Evolutionary conservation across 306 rosid genomes (phyloP).

Genomic region (Luffa aegyptiaca): DNA sequence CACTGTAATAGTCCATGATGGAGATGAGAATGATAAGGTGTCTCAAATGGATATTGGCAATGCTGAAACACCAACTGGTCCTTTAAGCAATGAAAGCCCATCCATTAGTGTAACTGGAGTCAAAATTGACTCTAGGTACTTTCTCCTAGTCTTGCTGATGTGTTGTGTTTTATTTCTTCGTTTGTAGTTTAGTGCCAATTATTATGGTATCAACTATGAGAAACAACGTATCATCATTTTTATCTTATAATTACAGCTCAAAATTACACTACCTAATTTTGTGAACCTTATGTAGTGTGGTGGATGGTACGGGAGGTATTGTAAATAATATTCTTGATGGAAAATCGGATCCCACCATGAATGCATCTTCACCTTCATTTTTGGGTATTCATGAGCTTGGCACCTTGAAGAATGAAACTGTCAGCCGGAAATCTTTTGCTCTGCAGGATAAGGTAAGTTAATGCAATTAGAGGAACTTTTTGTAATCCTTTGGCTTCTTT

Average conservation of each 20-base stretch:
- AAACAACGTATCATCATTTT: background rate
- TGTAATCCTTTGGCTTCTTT: background rate
- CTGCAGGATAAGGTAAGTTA: slow-evolving; percentile 82
- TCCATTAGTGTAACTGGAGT: slow-evolving; percentile 23
- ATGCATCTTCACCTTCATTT: slow-evolving; percentile 28
- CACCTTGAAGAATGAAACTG: slow-evolving; percentile 51
- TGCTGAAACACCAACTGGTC: slow-evolving; percentile 31
- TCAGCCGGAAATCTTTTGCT: slow-evolving; percentile 67
- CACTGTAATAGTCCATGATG: slow-evolving; percentile 61
- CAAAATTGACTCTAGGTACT: slow-evolving; percentile 40
- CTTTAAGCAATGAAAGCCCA: slow-evolving; percentile 14
- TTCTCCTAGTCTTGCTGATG: slow-evolving; percentile 5
- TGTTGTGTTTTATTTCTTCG: slow-evolving; percentile 1
- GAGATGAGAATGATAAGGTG: slow-evolving; percentile 36
- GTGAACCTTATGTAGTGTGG: slow-evolving; percentile 26
- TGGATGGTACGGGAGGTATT: slow-evolving; percentile 26
- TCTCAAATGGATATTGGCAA: slow-evolving; percentile 17
- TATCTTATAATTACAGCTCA: background rate
- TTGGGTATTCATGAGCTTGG: slow-evolving; percentile 35
- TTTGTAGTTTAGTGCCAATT: background rate
- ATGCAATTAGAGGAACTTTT: background rate
- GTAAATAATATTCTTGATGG: slow-evolving; percentile 23
- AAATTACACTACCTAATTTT: background rate
- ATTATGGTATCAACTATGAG: background rate
- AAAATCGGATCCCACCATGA: slow-evolving; percentile 29